Base-by-base conservation (phyloP, 2,329 filamentous ascomycete genomes). In the Colletotrichum spaethianum region DNA sequence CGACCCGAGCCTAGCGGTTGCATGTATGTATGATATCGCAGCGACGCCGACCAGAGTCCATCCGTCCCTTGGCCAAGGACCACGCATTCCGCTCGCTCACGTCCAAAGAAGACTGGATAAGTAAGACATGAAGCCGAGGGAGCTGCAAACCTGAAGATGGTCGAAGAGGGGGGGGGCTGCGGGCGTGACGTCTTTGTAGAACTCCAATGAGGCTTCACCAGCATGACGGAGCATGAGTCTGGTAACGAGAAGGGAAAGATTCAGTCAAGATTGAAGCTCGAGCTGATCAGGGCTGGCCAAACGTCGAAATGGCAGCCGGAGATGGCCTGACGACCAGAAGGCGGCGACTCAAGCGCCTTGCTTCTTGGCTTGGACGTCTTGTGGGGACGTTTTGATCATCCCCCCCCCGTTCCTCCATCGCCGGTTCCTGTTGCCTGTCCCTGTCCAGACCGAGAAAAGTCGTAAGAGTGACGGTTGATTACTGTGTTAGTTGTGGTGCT, bases 261-360 rank as follows among this genome's bases (percentile, higher is more conserved):
- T 57, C n/a, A 26, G 18, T n/a, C 36, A 16, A 57, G 55, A 57
- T n/a, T 20, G 55, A 57, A 57, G 55, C 14, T 40, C 8, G 26
- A 23, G 55, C 9, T 59, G 23, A 40, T 18, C 36, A 42, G 14
- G 28, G 9, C 40, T 48, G 28, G 57, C 12, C 57, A 33, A 44
- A 33, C 28, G 57, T 52, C 23, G 44, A 42, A 16, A 42, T 40
- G 26, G 36, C 16, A n/a, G 38, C 20, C 36, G 33, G 44, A 46
- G 44, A 28, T 26, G 44, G 59, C 31, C 42, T 40, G 59, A 50
- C 46, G 12, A 33, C 52, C 23, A 26, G 16, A 23, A 31, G 20
- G 44, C 60, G 33, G 44, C 60, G 60, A 63, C 20, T 63, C 60
- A 63, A 28, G 60, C 33, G 60, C 33, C 60, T 52, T 38, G 44